Base-by-base conservation (phyloP, 768 basidiomycete species). In the Cystofilobasidium capitatum region DNA sequence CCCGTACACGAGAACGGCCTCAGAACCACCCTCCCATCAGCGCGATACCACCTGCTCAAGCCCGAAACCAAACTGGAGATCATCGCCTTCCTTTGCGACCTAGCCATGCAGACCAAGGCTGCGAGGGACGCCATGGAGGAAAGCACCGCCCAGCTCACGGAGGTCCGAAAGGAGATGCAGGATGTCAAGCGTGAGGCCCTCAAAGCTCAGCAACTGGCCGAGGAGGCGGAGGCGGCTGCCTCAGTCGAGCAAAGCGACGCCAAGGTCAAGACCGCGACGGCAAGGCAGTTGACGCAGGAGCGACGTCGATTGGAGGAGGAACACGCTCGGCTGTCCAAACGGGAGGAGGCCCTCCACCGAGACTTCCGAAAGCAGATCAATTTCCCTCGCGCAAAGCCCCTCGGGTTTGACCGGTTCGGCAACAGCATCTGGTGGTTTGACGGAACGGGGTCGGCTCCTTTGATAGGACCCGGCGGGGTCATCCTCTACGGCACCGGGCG, bases 341-440 rank as follows among this genome's bases (percentile, higher is more conserved):
- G 87, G 45, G 82, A 97, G 24, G 89, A 92, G 72, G 83, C 82
- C 58, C 88, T 94, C 70, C 93, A 97, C 75, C 86, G 90, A 54
- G 94, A 98, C 70, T 99, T 98, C 79, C 82, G 96, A 71, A 88
- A 92, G 76, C 82, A 90, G 58, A 81, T 91, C 47, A 89, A 90
- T 65, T 85, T 87, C 8, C 83, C 92, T 58, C 83, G 96, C 62
- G 86, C 89, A 26, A 88, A 91, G 73, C 91, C 93, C 1, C 74
- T 98, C 60, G 96, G 96, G 17, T 83, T 83, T 70, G 96, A 99
- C 75, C 83, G 96, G 62, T 99, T 97, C 78, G 88, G 89, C 74
- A 94, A 96, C 75, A 85, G 89, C 37, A 81, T 96, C 68, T 99
- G 94, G 94, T 99, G 94, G 94, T 90, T 97, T 75, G 94, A 99